These are phyloP conservation scores for Chenopodium suecicum DNA, from an alignment of 148 eudicot genomes.

Conservation along the genomic window DNA sequence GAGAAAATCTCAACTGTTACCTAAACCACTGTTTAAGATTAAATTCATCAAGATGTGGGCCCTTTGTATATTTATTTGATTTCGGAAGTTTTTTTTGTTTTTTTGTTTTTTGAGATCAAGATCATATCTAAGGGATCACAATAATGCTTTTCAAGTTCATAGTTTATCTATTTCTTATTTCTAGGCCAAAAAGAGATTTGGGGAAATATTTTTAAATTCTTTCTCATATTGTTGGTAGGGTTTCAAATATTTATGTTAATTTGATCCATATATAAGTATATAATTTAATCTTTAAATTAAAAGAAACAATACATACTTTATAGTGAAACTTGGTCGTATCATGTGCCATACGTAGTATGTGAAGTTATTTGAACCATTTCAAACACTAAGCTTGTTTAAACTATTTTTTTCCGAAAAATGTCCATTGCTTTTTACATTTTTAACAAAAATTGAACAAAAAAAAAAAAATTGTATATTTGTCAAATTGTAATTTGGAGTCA, in stretches of 20 bases:
- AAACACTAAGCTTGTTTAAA: too few relatives aligned
- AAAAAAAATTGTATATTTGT: neutral
- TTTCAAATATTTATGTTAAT: neutral
- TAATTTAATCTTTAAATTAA: too few relatives aligned
- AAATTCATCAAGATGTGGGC: conserved; percentile 22
- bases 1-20: conserved; percentile 33
- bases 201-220: neutral
- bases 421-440: too few relatives aligned
- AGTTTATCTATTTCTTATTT: neutral
- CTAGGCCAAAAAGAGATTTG: neutral
- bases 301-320: too few relatives aligned
- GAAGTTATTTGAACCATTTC: too few relatives aligned
- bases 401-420: too few relatives aligned
- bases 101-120: neutral
- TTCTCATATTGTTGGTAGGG: neutral
- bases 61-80: conserved; percentile 19
- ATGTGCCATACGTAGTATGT: too few relatives aligned
- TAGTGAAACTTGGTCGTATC: too few relatives aligned
- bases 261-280: too few relatives aligned
- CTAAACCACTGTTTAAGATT: conserved; percentile 30
- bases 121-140: conserved; percentile 6
- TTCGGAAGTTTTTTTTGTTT: neutral
- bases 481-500: neutral
- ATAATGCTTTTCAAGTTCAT: neutral
- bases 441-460: neutral